These are phyloP conservation scores for Orbilia brochopaga DNA, from an alignment of 2,329 filamentous ascomycete species.

Conservation along the genomic window DNA sequence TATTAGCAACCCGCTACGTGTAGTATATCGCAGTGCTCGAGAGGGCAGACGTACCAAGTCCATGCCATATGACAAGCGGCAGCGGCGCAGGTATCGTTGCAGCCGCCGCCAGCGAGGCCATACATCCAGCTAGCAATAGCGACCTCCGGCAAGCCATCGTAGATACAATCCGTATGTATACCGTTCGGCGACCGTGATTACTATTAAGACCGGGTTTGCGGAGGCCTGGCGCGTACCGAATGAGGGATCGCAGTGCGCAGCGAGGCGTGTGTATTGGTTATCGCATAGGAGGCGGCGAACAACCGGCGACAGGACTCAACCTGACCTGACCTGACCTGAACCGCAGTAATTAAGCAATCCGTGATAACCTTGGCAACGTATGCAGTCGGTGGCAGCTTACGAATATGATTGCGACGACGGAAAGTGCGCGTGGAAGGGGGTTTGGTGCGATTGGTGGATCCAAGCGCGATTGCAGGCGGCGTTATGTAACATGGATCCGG, in stretches of 20 bases:
- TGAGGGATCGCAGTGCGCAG: constrained; percentile 3
- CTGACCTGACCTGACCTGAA: not conserved
- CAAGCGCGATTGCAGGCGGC: not conserved
- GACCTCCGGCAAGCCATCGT: constrained; percentile 28
- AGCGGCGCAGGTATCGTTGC: constrained; percentile 64
- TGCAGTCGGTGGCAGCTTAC: constrained; percentile 24
- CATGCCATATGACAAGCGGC: constrained; percentile 95
- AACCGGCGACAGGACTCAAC: too few species aligned
- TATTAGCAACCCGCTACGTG: constrained; percentile 14
- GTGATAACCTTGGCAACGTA: constrained; percentile 3
- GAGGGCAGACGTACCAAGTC: constrained; percentile 62
- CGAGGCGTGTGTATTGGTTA: not conserved
- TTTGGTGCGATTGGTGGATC: constrained; percentile 40
- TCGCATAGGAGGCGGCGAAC: not conserved
- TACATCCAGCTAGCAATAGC: constrained; percentile 23
- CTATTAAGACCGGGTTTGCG: constrained; percentile 13
- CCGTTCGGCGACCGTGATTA: constrained; percentile 6
- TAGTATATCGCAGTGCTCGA: constrained; percentile 17
- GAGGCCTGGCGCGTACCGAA: constrained; percentile 7
- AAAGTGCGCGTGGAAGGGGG: constrained; percentile 25
- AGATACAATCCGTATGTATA: not conserved
- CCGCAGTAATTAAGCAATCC: constrained; percentile 4
- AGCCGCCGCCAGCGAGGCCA: constrained; percentile 22
- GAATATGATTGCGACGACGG: constrained; percentile 47
- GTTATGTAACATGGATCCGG: not conserved